These are phyloP conservation scores for Didymella pomorum DNA, from an alignment of 2,329 filamentous ascomycete genomes.

Conservation along the genomic window DNA sequence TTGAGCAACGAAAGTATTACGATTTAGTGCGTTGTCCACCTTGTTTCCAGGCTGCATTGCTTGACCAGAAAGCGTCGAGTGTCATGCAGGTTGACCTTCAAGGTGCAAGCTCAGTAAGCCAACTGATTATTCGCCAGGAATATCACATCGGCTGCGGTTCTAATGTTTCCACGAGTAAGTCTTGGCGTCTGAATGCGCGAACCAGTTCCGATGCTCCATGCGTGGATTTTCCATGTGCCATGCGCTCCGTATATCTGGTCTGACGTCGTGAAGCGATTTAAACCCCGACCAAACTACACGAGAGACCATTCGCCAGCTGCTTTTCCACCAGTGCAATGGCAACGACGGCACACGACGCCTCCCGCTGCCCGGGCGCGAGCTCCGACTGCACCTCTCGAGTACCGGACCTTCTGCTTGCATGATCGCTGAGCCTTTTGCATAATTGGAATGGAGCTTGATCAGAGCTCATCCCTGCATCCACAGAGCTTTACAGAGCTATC, in stretches of 20 bases:
- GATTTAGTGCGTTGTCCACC: no score
- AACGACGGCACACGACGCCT: background rate
- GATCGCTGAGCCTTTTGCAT: constrained; percentile 20
- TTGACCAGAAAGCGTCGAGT: background rate
- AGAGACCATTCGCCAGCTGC: background rate
- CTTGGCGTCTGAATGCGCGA: background rate
- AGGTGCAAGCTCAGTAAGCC: background rate
- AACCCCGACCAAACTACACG: background rate
- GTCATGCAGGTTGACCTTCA: background rate
- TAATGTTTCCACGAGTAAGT: background rate
- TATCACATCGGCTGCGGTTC: background rate
- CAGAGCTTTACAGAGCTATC: constrained; percentile 17
- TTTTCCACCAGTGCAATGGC: no score
- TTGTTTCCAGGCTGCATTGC: background rate
- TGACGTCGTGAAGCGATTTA: background rate
- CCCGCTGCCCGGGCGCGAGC: background rate
- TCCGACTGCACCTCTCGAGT: background rate
- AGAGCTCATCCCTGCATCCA: constrained; percentile 19
- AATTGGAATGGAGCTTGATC: background rate
- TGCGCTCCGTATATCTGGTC: background rate
- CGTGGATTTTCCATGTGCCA: background rate
- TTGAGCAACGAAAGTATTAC: background rate
- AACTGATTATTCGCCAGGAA: background rate
- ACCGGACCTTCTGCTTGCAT: constrained; percentile 11
- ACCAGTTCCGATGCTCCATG: background rate